Percentiles rank a stretch among this genome's conserved stretches.
Evolutionary conservation across 305 asterid species (phyloP).

Genomic region (Rubia tinctorum): DNA sequence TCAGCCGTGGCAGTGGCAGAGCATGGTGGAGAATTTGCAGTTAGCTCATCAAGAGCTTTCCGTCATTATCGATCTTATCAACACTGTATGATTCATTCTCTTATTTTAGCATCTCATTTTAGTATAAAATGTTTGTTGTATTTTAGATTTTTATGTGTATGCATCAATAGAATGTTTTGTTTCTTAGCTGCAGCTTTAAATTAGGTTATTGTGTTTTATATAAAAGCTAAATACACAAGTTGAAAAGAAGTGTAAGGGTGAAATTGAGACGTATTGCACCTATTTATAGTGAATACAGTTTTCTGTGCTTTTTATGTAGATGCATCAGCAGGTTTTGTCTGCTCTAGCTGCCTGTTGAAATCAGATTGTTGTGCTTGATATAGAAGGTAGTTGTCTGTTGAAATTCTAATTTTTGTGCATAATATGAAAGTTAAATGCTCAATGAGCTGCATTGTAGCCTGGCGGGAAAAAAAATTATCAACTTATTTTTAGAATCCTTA

Average conservation of each 20-base stretch:
- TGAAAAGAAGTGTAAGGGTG: not conserved
- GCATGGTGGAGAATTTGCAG: slow-evolving; percentile 83
- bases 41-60: slow-evolving; percentile 95
- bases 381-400: not conserved
- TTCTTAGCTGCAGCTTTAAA: slow-evolving; percentile 1
- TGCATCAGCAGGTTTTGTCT: not conserved
- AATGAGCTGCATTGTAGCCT: not conserved
- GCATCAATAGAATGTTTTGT: not conserved
- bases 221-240: not conserved
- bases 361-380: not conserved
- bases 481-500: not conserved
- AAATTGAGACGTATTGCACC: not conserved
- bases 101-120: not conserved
- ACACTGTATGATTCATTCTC: slow-evolving; percentile 45
- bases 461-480: not conserved
- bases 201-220: not conserved
- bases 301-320: not conserved
- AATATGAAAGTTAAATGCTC: not conserved
- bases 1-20: slow-evolving; percentile 84
- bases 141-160: not conserved
- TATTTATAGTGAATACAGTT: not conserved
- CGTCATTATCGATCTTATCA: slow-evolving; percentile 89
- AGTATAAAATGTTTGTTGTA: not conserved
- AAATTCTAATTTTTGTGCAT: not conserved
- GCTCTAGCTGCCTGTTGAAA: not conserved